Base-by-base conservation (phyloP, 495 filamentous ascomycete genomes). In the Podospora appendiculata region DNA sequence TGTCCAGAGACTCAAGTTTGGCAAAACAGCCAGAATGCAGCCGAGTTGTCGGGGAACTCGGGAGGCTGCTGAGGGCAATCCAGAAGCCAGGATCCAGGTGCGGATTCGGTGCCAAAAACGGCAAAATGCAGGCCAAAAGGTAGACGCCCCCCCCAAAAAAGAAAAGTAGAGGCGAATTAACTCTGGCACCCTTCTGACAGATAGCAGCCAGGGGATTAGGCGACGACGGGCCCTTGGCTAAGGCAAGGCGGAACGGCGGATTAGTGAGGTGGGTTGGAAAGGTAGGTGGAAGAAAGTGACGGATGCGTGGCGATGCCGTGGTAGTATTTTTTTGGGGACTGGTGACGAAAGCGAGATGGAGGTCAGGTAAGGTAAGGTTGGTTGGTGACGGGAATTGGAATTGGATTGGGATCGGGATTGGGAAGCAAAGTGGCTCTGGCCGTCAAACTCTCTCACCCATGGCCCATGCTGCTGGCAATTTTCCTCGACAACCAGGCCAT, bases 151-250 rank as follows among this genome's bases (percentile, higher is more conserved):
- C 36, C 36, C 10, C 9, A 38, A 38, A 38, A 38, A 38, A 35
- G 45, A 48, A 25, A 39, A 38, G n/a, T 48, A 52, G 54, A 57
- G 52, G 55, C 55, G 58, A 60, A 51, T 56, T 53, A 48, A 49
- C 54, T 59, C 48, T 51, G 44, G 43, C 47, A 52, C 51, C 49
- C 50, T 51, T 36, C 48, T 52, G 54, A 42, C 40, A 49, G 48
- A 48, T 51, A 34, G 52, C 50, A 40, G 39, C 44, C 41, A 56
- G 32, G 34, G 47, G 14, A 49, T 7, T 49, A 35, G 47, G 35
- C 35, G 25, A 38, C 25, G 13, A 43, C n/a, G 8, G 8, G 18
- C 38, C n/a, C 36, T 49, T 32, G 48, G 18, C 25, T 40, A 36
- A 39, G 42, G n/a, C 41, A 46, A 38, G 36, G 13, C 36, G 2